Evolutionary conservation across 768 basidiomycete species (phyloP), one percentile per base, ranked within the genome.

Genomic region (Lactifluus piperatus): DNA sequence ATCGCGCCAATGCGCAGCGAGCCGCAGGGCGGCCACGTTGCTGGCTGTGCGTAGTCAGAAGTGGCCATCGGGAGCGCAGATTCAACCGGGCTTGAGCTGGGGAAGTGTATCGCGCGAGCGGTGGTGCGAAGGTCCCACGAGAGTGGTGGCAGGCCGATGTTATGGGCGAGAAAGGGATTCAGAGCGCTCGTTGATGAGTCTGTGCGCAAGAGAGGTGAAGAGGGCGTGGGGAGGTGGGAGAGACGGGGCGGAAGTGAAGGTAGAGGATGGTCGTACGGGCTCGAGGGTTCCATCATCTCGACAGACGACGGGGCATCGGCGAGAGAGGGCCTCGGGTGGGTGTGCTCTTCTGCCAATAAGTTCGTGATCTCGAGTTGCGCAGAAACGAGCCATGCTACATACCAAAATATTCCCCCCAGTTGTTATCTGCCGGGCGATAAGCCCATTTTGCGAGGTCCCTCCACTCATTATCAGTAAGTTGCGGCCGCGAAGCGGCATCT

Each of bases 1-100:
- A 79, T 80, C 20, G 78, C 81, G 24, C 73, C 75, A 69, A 86
- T 78, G 63, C 74, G 75, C 76, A 86, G 76, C 57, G 78, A 74
- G 8, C 79, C 79, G 46, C 84, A 70, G 58, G 83, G 77, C 0
- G 85, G 85, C 66, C 70, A 78, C 8, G 84, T 84, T n/a, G 84
- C 84, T 0, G 84, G 82, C 67, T 85, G 81, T n/a, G 77, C 71
- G 48, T 69, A 68, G 62, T 70, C 67, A 18, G 66, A 64, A 5
- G 34, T 0, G 10, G 50, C 51, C 62, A 55, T 58, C 29, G 65
- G 66, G 1, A 66, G 58, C 16, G 69, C 61, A 46, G 76, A 68
- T 3, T 72, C 71, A 46, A 75, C 69, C 6, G 68, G 57, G 7
- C 64, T 63, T 32, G 54, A 66, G 50, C 34, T 69, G 68, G 50